A percentile compares a stretch with the other conserved stretches of the same genome.
Conservation (phyloP, 1,284 basidiomycete species). For the Coniferiporia sulphurascens region DNA sequence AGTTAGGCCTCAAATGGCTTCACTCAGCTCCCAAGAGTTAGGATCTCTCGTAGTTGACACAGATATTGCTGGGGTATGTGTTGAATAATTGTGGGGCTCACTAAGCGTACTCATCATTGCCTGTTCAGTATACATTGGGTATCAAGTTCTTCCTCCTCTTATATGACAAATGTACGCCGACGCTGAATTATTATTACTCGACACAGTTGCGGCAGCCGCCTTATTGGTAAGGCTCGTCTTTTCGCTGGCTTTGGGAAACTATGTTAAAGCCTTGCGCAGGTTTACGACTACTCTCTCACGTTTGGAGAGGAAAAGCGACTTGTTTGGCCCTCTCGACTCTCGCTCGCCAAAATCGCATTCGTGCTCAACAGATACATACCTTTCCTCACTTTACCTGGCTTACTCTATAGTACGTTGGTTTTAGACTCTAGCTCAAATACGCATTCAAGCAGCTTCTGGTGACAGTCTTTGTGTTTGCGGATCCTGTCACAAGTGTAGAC, state of each 20-base stretch:
- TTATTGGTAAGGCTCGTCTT: not conserved
- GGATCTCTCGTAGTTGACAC: not conserved
- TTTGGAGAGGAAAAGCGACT: conserved; percentile 4
- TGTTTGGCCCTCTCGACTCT: conserved; percentile 9
- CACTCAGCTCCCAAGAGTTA: not conserved
- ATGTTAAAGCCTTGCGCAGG: not conserved
- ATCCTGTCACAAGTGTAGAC: not conserved
- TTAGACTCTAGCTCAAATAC: not conserved
- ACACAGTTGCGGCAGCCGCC: not conserved
- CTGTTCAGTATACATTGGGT: not conserved
- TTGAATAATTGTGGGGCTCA: not conserved
- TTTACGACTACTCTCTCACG: conserved; percentile 9
- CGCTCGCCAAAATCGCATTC: conserved; percentile 2
- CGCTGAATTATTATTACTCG: too few relatives aligned
- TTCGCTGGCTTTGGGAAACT: not conserved
- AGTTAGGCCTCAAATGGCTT: not conserved
- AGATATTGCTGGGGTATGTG: not conserved
- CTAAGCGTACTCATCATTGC: not conserved
- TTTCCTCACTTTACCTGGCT: not conserved
- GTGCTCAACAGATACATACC: conserved; percentile 11
- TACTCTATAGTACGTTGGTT: not conserved
- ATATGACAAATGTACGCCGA: too few relatives aligned
- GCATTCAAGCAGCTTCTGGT: not conserved
- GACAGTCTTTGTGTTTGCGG: not conserved
- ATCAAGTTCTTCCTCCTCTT: not conserved